Percentiles rank a stretch among this genome's conserved stretches.
Evolutionary conservation across 495 filamentous ascomycete species (phyloP).

Genomic region (Hypoxylon fragiforme): DNA sequence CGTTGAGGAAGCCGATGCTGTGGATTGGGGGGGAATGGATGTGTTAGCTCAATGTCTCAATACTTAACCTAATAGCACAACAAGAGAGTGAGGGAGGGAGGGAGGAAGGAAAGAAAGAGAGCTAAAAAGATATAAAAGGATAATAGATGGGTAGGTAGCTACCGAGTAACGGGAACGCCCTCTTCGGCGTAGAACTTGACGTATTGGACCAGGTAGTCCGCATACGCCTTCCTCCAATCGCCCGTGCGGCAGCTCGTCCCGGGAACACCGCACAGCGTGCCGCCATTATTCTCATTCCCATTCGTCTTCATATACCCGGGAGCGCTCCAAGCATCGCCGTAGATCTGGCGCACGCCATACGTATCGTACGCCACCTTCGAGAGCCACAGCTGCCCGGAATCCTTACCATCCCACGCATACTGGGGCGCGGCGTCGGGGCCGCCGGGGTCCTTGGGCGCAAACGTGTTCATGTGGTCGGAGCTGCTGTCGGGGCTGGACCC

Average conservation of each 20-base stretch:
- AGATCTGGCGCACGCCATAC: slow-evolving; percentile 54
- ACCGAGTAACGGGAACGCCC: slow-evolving; percentile 55
- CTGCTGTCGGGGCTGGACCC: slow-evolving; percentile 50
- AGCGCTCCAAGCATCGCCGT: slow-evolving; percentile 54
- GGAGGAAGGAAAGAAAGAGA: no score
- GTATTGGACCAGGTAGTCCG: slow-evolving; percentile 58
- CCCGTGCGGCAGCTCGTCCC: slow-evolving; percentile 49
- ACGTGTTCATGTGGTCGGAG: slow-evolving; percentile 53
- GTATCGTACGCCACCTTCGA: slow-evolving; percentile 51
- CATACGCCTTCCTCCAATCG: slow-evolving; percentile 60
- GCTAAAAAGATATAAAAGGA: slow-evolving; percentile 22
- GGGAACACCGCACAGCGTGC: slow-evolving; percentile 57
- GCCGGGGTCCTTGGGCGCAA: slow-evolving; percentile 51
- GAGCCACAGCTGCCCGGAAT: slow-evolving; percentile 57
- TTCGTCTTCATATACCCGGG: slow-evolving; percentile 62
- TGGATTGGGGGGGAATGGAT: background rate
- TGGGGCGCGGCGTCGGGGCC: slow-evolving; percentile 43
- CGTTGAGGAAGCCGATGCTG: slow-evolving; percentile 44
- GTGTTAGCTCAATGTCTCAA: slow-evolving; percentile 34
- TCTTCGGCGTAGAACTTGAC: slow-evolving; percentile 52
- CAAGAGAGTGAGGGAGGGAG: no score
- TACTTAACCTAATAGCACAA: no score
- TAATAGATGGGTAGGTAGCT: slow-evolving; percentile 43
- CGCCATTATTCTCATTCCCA: slow-evolving; percentile 52
- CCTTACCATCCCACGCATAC: slow-evolving; percentile 57